Evolutionary conservation across 805 yeast genomes (phyloP).

Genomic region (Saccharomycopsis sp.): DNA sequence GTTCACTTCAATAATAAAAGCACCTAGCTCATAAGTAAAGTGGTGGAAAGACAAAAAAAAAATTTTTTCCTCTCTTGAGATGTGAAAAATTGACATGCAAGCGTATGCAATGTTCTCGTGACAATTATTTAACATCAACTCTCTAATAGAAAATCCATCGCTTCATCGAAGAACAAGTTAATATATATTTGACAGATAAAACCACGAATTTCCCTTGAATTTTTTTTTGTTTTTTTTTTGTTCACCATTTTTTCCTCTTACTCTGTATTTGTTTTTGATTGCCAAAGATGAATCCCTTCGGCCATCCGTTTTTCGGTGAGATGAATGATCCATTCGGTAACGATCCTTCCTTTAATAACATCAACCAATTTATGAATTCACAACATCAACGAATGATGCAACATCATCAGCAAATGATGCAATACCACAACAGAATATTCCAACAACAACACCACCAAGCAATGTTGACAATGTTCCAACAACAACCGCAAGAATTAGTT

Average conservation of each 20-base stretch:
- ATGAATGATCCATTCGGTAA: conserved; percentile 10
- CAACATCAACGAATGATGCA: not conserved
- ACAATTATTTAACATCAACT: too few species aligned
- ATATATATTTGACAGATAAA: too few species aligned
- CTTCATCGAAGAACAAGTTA: too few species aligned
- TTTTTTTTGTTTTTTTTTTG: not conserved
- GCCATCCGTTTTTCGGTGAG: conserved; percentile 12
- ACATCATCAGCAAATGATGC: too few species aligned
- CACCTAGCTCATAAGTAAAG: not conserved
- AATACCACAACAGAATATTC: too few species aligned
- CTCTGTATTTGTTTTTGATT: too few species aligned
- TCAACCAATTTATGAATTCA: not conserved
- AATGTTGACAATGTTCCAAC: too few species aligned
- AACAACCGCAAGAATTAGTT: not conserved
- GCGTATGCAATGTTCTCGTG: too few species aligned
- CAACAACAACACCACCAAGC: too few species aligned
- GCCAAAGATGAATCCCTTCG: too few species aligned
- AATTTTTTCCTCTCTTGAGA: not conserved
- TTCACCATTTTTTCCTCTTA: conserved; percentile 2
- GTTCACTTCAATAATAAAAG: not conserved
- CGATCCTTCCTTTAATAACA: conserved; percentile 14
- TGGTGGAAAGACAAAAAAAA: conserved; percentile 16
- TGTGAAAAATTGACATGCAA: too few species aligned
- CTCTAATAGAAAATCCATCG: too few species aligned
- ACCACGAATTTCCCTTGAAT: not conserved